These are phyloP conservation scores for Verticillium alfalfae DNA, from an alignment of 2,329 filamentous ascomycete species.

Conservation along the genomic window DNA sequence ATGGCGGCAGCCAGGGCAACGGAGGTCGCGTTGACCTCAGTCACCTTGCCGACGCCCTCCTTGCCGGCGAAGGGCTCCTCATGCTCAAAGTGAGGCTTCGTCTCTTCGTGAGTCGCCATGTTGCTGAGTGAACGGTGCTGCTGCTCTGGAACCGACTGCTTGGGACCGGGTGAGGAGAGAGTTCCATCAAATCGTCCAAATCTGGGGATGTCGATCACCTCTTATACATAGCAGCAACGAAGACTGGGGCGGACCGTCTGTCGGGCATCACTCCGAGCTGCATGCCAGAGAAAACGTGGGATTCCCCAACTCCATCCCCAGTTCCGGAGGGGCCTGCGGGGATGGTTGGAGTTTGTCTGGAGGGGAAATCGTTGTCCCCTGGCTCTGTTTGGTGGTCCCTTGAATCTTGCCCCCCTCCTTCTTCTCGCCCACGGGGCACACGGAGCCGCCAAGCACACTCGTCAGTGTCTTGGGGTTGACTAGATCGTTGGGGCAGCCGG, in stretches of 20 bases:
- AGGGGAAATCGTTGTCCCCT: background rate
- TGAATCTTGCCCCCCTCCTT: background rate
- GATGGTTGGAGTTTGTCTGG: background rate
- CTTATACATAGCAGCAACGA: background rate
- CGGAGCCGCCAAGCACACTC: background rate
- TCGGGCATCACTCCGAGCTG: background rate
- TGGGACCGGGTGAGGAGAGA: background rate
- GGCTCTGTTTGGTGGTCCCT: no score
- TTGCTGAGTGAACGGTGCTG: background rate
- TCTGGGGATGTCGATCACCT: background rate
- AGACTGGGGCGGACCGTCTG: background rate
- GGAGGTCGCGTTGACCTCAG: constrained; percentile 28
- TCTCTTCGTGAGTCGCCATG: background rate
- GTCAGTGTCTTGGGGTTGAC: background rate
- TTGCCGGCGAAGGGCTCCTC: constrained; percentile 14
- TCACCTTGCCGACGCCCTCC: constrained; percentile 17
- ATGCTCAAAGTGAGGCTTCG: constrained; percentile 13
- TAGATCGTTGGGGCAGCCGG: background rate
- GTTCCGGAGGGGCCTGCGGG: background rate
- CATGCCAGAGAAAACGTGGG: background rate
- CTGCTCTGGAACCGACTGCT: background rate
- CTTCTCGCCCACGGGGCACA: background rate
- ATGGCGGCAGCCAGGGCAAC: constrained; percentile 26
- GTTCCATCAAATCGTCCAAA: background rate
- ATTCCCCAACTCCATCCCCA: background rate